phyloP scores from a whole-genome alignment of 768 basidiomycete genomes.

The Pleurotus platypus region DNA sequence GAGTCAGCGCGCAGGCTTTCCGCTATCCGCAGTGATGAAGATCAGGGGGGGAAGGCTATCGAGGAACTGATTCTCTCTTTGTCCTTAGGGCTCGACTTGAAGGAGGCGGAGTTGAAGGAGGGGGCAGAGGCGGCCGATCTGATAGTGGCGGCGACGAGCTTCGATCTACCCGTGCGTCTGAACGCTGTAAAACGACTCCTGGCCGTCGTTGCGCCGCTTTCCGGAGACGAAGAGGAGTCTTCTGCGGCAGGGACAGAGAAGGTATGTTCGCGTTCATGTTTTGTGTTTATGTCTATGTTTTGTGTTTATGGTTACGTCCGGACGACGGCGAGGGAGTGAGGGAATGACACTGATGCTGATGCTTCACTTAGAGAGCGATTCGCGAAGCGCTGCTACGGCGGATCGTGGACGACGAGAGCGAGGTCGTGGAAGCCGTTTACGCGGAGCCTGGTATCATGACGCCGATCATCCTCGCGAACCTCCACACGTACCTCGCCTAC shows the following conservation, averaged over 20 bases:
- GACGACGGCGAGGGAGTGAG: too few relatives aligned
- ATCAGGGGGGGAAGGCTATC: slow-evolving; percentile 29
- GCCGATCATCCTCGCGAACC: slow-evolving; percentile 37
- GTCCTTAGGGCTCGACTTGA: slow-evolving; percentile 20
- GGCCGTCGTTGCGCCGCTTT: slow-evolving; percentile 26
- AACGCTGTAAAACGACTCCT: slow-evolving; percentile 59
- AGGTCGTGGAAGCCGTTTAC: slow-evolving; percentile 71
- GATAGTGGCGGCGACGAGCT: slow-evolving; percentile 55
- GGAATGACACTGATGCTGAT: too few relatives aligned
- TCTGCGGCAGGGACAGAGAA: slow-evolving; percentile 24
- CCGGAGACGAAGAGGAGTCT: slow-evolving; percentile 1
- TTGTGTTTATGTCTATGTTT: too few relatives aligned
- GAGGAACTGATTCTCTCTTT: slow-evolving; percentile 59
- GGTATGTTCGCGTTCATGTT: slow-evolving; percentile 26
- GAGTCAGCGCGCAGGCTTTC: slow-evolving; percentile 33
- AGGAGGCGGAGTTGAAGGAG: too few relatives aligned
- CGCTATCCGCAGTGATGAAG: slow-evolving; percentile 2
- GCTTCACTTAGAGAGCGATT: slow-evolving; percentile 37
- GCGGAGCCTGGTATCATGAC: slow-evolving; percentile 41
- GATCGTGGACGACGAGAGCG: slow-evolving; percentile 56
- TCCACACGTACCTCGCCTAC: slow-evolving; percentile 41
- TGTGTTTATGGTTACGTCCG: too few relatives aligned
- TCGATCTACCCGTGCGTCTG: slow-evolving; percentile 57
- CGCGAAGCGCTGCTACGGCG: slow-evolving; percentile 65
- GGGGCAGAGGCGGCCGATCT: slow-evolving; percentile 21